Evolutionary conservation across 2,329 filamentous ascomycete species (phyloP).

Genomic region (Hymenoscyphus infarciens): DNA sequence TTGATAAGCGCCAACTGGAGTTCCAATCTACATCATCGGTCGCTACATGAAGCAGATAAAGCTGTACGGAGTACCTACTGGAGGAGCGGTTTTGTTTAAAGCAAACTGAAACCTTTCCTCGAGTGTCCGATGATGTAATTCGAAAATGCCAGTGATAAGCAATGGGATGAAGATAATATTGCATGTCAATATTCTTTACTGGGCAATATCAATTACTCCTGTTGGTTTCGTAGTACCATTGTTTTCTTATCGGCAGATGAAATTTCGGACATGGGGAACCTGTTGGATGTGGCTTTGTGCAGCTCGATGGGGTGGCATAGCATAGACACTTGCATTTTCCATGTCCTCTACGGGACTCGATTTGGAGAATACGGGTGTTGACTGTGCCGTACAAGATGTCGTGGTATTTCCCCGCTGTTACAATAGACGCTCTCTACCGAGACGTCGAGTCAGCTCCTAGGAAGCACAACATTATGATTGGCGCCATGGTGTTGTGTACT

Average conservation of each 20-base stretch:
- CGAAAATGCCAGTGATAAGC: no score
- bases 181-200: neutral
- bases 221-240: neutral
- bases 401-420: neutral
- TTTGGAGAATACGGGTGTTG: neutral
- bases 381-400: neutral
- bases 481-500: neutral
- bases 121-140: no score
- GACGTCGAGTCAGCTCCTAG: neutral
- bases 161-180: no score
- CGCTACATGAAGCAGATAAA: neutral
- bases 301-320: constrained; percentile 7
- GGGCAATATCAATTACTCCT: neutral
- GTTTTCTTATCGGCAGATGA: neutral
- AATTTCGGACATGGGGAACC: neutral
- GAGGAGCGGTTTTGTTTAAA: no score
- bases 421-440: constrained; percentile 7
- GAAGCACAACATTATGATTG: neutral
- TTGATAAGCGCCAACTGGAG: neutral
- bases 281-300: constrained; percentile 1
- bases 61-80: no score
- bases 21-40: neutral
- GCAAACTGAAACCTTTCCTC: no score
- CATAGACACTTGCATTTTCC: neutral
- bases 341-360: neutral